Base-by-base conservation (phyloP, 2,329 filamentous ascomycete genomes). In the Aspergillus bombycis region DNA sequence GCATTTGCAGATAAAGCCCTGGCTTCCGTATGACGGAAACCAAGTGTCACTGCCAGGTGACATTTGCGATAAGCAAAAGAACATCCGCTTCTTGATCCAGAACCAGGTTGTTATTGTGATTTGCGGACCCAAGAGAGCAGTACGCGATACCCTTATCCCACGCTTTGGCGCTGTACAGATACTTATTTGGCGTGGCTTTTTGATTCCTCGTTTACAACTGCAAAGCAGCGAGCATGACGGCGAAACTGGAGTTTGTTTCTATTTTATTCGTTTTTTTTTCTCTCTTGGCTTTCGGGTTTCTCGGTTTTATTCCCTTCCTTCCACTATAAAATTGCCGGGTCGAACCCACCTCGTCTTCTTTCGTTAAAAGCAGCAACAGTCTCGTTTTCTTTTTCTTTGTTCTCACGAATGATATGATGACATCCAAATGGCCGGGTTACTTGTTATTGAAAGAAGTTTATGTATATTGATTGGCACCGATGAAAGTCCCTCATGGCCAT, bases 381-480 rank as follows among this genome's bases (percentile, higher is more conserved):
- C 30, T 30, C 32, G 5, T 41, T 26, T 45, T 56, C 52, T 55
- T 58, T 32, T 16, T 16, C 45, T 12, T 53, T 32, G 5, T 34
- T 46, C n/a, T 58, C 41, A 61, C 32, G 45, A 63, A 43, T 36
- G 53, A 34, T 53, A 53, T 32, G 48, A 69, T 43, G 65, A 62
- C 54, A 62, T 26, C 67, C 60, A 54, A 61, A 67, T 71, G 64
- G 59, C 36, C 62, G 57, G 36, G 58, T 30, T 62, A 53, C 46
- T 58, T 30, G 58, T 53, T 45, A 36, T 68, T 67, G 70, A 52
- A 23, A 28, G 62, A 54, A 61, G 58, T 70, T 59, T 65, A 62
- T 74, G 70, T 75, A 75, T 68, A 72, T 70, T 71, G 65, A 64
- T 69, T 61, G 61, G 64, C 64, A 60, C 66, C 62, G 64, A 65